A percentile compares a stretch with the other conserved stretches of the same genome.
Evolutionary conservation across 176 grass and related monocot genomes (phyloP).

Genomic region (Chrysopogon serrulatus): DNA sequence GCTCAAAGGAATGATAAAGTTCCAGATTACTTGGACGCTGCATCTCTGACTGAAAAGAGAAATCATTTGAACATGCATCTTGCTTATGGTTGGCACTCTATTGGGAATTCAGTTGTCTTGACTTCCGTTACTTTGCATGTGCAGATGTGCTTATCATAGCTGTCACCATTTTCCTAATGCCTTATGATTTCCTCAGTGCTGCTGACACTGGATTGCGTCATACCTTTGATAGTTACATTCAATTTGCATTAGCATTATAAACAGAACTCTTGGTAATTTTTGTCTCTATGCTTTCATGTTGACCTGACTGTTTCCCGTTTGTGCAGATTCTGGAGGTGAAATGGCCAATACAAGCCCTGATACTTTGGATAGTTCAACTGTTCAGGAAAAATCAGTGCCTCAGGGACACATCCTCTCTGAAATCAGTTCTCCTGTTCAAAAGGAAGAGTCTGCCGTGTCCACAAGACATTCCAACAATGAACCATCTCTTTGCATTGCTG

Average conservation of each 20-base stretch:
- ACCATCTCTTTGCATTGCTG: constrained; percentile 84
- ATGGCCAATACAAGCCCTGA: constrained; percentile 27
- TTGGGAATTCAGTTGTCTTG: neutral
- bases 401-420: neutral
- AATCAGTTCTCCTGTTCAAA: neutral
- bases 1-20: constrained; percentile 24
- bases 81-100: constrained; percentile 21
- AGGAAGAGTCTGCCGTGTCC: constrained; percentile 19
- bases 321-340: constrained; percentile 58
- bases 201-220: neutral
- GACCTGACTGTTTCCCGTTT: neutral
- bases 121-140: neutral
- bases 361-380: constrained; percentile 29
- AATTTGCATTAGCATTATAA: neutral
- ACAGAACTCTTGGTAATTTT: neutral
- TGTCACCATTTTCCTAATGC: neutral
- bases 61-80: neutral
- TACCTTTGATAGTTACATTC: constrained; percentile 2
- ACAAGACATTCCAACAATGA: neutral
- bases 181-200: neutral
- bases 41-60: neutral
- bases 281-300: neutral
- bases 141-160: neutral
- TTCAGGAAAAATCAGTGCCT: constrained; percentile 6
- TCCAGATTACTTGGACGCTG: constrained; percentile 11